phyloP scores from a whole-genome alignment of 345 rosid species.

The Lumnitzera littorea region DNA sequence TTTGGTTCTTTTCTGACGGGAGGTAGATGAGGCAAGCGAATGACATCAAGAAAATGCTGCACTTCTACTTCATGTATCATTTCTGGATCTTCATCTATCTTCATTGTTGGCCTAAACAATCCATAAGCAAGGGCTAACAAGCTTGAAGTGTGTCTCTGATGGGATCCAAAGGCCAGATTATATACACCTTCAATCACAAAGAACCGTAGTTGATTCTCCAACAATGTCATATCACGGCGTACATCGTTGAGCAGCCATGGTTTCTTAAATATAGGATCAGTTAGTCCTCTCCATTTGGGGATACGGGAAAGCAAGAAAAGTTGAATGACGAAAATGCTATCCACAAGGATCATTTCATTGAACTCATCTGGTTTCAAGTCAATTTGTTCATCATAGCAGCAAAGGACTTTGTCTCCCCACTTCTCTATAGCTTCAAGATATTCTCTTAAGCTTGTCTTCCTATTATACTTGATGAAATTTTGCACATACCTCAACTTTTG shows the following conservation, averaged over 20 bases:
- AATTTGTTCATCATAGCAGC: constrained; percentile 7
- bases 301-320: background rate
- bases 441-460: background rate
- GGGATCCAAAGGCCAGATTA: background rate
- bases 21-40: background rate
- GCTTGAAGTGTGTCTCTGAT: background rate
- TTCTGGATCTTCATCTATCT: background rate
- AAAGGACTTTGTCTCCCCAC: background rate
- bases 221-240: background rate
- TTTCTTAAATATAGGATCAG: constrained; percentile 5
- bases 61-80: background rate
- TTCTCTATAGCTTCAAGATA: background rate
- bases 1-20: background rate
- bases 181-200: constrained; percentile 1
- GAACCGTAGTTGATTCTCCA: constrained; percentile 13
- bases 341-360: constrained; percentile 12
- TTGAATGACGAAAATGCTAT: constrained; percentile 11
- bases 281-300: too few relatives aligned
- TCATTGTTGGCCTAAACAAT: background rate
- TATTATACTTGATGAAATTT: constrained; percentile 5
- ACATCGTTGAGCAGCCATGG: background rate
- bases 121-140: background rate
- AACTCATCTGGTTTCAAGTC: background rate
- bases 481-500: constrained; percentile 10
- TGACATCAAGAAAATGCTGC: background rate